Evolutionary conservation across 441 rosid species (phyloP), one percentile per base, ranked within the genome.

Genomic region (Capsella rubella): DNA sequence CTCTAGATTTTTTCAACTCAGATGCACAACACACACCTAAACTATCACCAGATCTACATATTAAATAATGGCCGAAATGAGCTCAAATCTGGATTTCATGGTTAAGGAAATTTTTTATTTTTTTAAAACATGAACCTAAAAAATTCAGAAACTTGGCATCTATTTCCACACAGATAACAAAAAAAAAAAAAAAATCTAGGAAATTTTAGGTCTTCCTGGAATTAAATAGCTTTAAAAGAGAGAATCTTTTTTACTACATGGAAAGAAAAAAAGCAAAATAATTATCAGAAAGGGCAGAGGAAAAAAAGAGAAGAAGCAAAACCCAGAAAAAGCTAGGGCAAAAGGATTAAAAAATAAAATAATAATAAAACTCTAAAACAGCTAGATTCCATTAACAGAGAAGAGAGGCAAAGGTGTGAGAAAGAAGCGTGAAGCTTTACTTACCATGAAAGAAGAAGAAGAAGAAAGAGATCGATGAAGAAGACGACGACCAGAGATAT

Each of bases 41-140:
- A 64, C 73, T 71, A 71, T 40, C 62, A 54, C 83, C 82, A 89
- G 99, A 95, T 95, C 99, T 89, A 84, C 79, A 59, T 40, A 58
- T 18, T 3, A 58, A 13, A 54, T 25, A 57, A 74, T 56, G 57
- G 27, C 53, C 0, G 4, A 54, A 39, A 78, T 77, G 79, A 81
- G 82, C 73, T 73, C 43, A 63, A 73, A 81, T 53, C 70, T 54
- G 50, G 50, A 34, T 34, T 32, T 32, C 34, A 32, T 4, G 34
- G 5, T 32, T 32, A 32, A 0, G 34, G 34, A 34, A 34, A 39
- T 86, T 21, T 1, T 21, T 21, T 2, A 21, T 21, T 21, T 21
- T 21, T 21, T 21, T 21, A 21, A 21, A 82, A 57, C 85, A 78
- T 74, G 39, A 39, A 75, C 67, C 56, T 47, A 21, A 34, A 34